These are phyloP conservation scores for Kodamaea nitidulidarum DNA, from an alignment of 805 yeast genomes.

Conservation along the genomic window DNA sequence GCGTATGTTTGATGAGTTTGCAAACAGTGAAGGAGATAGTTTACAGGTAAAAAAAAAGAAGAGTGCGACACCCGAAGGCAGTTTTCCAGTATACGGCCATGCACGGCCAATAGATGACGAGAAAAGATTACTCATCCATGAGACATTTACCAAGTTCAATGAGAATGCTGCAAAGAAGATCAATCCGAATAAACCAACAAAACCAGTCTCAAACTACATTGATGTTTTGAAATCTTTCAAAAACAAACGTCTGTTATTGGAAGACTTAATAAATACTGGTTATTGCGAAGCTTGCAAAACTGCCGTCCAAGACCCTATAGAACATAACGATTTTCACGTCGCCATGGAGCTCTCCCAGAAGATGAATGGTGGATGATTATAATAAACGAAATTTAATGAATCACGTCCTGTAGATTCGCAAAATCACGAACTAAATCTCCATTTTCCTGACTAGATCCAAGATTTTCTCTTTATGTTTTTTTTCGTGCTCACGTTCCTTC, in stretches of 20 bases:
- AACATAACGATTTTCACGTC: slow-evolving; percentile 53
- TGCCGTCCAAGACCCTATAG: slow-evolving; percentile 31
- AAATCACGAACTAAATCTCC: slow-evolving; percentile 21
- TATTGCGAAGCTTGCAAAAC: slow-evolving; percentile 26
- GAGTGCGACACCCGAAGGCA: neutral
- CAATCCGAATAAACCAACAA: neutral
- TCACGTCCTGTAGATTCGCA: too few species aligned
- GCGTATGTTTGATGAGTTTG: slow-evolving; percentile 22
- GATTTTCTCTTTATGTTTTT: slow-evolving; percentile 53
- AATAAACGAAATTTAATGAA: neutral
- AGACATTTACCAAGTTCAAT: slow-evolving; percentile 4
- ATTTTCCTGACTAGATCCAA: slow-evolving; percentile 50
- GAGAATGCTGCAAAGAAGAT: neutral
- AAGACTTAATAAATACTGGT: slow-evolving; percentile 16
- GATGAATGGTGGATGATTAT: slow-evolving; percentile 4
- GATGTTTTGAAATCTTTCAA: slow-evolving; percentile 11
- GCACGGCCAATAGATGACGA: neutral
- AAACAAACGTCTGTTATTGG: slow-evolving; percentile 11
- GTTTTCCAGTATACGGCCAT: too few species aligned
- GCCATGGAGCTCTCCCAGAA: slow-evolving; percentile 48
- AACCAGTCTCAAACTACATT: neutral
- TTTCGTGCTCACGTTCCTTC: slow-evolving; percentile 47
- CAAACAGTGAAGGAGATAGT: slow-evolving; percentile 1
- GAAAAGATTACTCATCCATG: slow-evolving; percentile 1
- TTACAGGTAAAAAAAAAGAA: neutral